Evolutionary conservation across 805 yeast species (phyloP).

Genomic region (Nakazawaea sp.): DNA sequence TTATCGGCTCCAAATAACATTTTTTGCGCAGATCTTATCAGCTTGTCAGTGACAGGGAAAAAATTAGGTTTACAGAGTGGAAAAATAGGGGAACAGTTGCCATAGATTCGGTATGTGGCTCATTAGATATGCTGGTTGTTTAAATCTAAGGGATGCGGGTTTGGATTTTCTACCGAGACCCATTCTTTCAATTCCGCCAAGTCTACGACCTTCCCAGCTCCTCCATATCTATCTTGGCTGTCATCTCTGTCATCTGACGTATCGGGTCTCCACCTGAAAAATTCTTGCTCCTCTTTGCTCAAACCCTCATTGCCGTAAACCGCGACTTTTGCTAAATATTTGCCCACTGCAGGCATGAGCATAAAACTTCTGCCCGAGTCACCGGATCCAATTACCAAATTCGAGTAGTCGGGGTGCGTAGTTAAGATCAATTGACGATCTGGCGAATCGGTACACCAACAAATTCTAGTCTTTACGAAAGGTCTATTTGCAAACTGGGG

Average conservation of each 20-base stretch:
- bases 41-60: too few species aligned
- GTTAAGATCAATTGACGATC: slow-evolving; percentile 18
- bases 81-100: too few species aligned
- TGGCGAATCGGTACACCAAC: slow-evolving; percentile 23
- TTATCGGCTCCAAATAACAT: too few species aligned
- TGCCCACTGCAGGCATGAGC: slow-evolving; percentile 20
- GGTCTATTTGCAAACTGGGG: slow-evolving; percentile 16
- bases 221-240: slow-evolving; percentile 23
- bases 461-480: slow-evolving; percentile 16
- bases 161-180: slow-evolving; percentile 16
- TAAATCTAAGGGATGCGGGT: slow-evolving; percentile 12
- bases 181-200: slow-evolving; percentile 19
- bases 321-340: slow-evolving; percentile 15
- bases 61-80: too few species aligned
- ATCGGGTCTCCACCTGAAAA: slow-evolving; percentile 16
- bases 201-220: slow-evolving; percentile 21
- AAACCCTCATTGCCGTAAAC: slow-evolving; percentile 14
- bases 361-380: slow-evolving; percentile 21
- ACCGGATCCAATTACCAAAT: slow-evolving; percentile 17
- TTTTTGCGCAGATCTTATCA: too few species aligned
- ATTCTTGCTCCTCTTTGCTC: slow-evolving; percentile 11
- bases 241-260: slow-evolving; percentile 12
- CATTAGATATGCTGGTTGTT: too few species aligned
- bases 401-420: slow-evolving; percentile 15
- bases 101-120: too few species aligned